These are phyloP conservation scores for Avena atlantica DNA, from an alignment of 176 grass and related monocot species.

Conservation along the genomic window DNA sequence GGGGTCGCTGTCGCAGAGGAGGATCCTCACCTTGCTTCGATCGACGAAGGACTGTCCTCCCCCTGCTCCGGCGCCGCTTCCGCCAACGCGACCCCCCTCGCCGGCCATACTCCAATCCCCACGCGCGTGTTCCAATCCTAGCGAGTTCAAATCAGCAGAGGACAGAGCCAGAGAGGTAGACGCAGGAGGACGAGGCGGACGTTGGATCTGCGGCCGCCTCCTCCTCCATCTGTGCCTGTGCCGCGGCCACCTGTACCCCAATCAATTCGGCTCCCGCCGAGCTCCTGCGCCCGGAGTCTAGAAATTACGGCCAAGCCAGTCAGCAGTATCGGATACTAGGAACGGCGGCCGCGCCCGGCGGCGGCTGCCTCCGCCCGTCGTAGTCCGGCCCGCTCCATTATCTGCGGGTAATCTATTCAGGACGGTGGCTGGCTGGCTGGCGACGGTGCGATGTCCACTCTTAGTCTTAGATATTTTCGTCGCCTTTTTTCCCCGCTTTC, in stretches of 20 bases:
- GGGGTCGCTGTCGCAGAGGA: conserved; percentile 79
- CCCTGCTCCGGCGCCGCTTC: conserved; percentile 5
- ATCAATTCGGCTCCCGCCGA: not conserved
- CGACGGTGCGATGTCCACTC: conserved; percentile 40
- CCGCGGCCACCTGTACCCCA: not conserved
- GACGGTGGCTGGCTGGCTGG: conserved; percentile 18
- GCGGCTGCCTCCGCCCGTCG: conserved; percentile 38
- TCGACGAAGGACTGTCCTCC: conserved; percentile 67
- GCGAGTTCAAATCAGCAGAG: conserved; percentile 43
- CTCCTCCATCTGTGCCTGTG: conserved; percentile 35
- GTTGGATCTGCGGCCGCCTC: conserved; percentile 51
- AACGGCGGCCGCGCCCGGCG: conserved; percentile 9
- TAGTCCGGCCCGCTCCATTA: conserved; percentile 28
- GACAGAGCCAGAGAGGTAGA: not conserved
- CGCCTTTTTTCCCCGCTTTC: conserved; percentile 34
- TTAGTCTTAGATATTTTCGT: conserved; percentile 38
- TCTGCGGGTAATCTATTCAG: conserved; percentile 43
- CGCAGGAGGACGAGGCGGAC: not conserved
- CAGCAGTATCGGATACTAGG: not conserved
- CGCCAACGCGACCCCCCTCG: conserved; percentile 38
- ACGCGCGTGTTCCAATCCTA: not conserved
- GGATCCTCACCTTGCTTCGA: conserved; percentile 90
- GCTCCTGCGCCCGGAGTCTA: not conserved
- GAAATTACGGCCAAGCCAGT: not conserved
- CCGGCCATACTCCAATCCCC: conserved; percentile 43